phyloP scores from a whole-genome alignment of 129 eudicot genomes.

The Cynara cardunculus region DNA sequence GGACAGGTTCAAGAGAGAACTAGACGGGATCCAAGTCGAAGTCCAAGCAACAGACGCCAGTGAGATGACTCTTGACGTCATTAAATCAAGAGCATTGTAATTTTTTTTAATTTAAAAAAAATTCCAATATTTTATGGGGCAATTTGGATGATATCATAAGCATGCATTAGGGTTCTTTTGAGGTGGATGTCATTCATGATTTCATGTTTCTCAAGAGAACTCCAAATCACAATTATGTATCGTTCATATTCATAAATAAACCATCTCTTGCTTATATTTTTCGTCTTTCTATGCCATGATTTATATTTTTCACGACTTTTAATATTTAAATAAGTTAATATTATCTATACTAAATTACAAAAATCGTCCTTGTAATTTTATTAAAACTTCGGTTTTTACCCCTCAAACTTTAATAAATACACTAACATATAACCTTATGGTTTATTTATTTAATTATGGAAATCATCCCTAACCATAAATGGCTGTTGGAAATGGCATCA shows the following conservation, averaged over 20 bases:
- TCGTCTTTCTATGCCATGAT: neutral
- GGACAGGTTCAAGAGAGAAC: conserved; percentile 49
- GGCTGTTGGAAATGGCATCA: too few relatives aligned
- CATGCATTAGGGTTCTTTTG: neutral
- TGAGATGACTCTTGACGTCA: conserved; percentile 47
- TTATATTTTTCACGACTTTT: neutral
- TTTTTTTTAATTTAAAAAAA: neutral
- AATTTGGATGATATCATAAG: neutral
- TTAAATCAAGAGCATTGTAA: conserved; percentile 35
- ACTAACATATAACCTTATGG: too few relatives aligned
- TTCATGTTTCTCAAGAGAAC: conserved; percentile 9
- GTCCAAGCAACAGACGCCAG: conserved; percentile 49
- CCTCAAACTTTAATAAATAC: too few relatives aligned
- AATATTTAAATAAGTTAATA: neutral
- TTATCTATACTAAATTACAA: too few relatives aligned
- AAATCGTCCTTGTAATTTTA: too few relatives aligned
- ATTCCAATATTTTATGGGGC: conserved; percentile 4
- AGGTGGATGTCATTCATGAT: neutral
- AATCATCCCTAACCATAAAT: too few relatives aligned
- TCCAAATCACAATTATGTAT: neutral
- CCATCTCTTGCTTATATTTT: neutral
- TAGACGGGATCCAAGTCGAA: conserved; percentile 48
- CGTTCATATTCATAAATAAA: conserved; percentile 1
- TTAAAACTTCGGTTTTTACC: too few relatives aligned
- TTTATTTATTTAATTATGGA: too few relatives aligned